Conservation (phyloP, 306 rosid species). For the Rosa chinensis region DNA sequence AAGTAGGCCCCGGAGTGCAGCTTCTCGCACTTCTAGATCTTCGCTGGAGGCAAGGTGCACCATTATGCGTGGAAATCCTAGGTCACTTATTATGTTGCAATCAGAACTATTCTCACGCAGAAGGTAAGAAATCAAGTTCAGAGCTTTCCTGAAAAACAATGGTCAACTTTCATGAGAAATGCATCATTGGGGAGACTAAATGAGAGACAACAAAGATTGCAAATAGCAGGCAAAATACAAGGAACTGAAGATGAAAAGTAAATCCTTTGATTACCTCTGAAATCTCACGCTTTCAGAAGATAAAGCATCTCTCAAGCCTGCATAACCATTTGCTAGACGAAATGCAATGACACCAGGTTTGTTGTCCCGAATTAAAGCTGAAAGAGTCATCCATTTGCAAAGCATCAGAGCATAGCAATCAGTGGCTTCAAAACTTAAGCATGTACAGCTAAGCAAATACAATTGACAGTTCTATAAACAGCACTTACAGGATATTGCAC, state of each 20-base stretch:
- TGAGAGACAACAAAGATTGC: neutral
- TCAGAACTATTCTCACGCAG: constrained; percentile 69
- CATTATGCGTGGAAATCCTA: constrained; percentile 73
- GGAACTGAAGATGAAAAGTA: neutral
- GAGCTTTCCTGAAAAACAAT: constrained; percentile 73
- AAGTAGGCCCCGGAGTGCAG: constrained; percentile 73
- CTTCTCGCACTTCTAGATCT: constrained; percentile 79
- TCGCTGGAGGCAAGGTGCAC: constrained; percentile 75
- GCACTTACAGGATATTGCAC: constrained; percentile 86
- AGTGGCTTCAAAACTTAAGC: neutral
- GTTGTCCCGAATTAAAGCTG: constrained; percentile 88
- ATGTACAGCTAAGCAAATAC: neutral
- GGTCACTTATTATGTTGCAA: constrained; percentile 51
- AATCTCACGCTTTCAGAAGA: constrained; percentile 75
- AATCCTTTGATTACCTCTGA: constrained; percentile 64
- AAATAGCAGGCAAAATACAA: neutral
- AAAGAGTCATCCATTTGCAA: constrained; percentile 17
- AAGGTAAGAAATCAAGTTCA: constrained; percentile 77
- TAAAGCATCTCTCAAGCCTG: constrained; percentile 73
- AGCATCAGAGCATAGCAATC: constrained; percentile 6
- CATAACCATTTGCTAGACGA: constrained; percentile 90
- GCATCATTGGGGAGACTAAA: neutral
- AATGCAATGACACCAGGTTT: constrained; percentile 71
- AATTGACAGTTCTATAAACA: neutral
- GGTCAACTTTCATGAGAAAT: constrained; percentile 3